Evolutionary conservation across 2,329 filamentous ascomycete species (phyloP).

Genomic region (Cercospora sp.): DNA sequence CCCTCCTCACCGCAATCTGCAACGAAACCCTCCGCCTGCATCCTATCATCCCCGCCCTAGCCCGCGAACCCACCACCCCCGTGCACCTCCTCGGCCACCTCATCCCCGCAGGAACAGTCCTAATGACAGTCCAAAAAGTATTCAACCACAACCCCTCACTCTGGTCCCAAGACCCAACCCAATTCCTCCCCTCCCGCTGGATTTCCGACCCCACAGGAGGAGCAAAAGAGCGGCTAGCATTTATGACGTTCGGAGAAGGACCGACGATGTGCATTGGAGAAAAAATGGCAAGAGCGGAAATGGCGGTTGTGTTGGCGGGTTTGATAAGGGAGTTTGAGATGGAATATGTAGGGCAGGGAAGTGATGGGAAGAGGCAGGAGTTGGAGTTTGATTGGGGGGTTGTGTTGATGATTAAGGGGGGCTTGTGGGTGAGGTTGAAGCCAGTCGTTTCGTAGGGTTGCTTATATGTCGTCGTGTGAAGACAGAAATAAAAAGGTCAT

Average conservation of each 20-base stretch:
- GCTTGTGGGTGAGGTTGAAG: conserved; percentile 1
- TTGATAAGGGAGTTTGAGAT: neutral
- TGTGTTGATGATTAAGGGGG: conserved; percentile 2
- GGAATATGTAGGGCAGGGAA: neutral
- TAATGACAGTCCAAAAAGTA: too few relatives aligned
- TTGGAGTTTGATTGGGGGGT: neutral
- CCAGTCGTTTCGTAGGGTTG: neutral
- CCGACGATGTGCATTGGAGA: neutral
- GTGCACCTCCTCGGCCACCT: too few relatives aligned
- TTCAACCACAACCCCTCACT: too few relatives aligned
- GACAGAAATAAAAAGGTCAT: too few relatives aligned
- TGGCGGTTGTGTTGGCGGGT: neutral
- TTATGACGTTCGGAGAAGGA: neutral
- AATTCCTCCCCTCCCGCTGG: too few relatives aligned
- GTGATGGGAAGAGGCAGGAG: neutral
- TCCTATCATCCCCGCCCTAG: too few relatives aligned
- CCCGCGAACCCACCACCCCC: too few relatives aligned
- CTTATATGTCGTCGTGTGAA: too few relatives aligned
- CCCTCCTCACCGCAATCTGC: neutral
- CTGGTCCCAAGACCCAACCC: too few relatives aligned
- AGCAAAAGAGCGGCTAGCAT: neutral
- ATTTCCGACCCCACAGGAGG: too few relatives aligned
- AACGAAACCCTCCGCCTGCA: neutral
- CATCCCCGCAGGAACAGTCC: too few relatives aligned
- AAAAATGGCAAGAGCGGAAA: neutral